Evolutionary conservation across 2,329 filamentous ascomycete genomes (phyloP), one percentile per base, ranked within the genome.

Genomic region (Aureobasidium melanogenum): DNA sequence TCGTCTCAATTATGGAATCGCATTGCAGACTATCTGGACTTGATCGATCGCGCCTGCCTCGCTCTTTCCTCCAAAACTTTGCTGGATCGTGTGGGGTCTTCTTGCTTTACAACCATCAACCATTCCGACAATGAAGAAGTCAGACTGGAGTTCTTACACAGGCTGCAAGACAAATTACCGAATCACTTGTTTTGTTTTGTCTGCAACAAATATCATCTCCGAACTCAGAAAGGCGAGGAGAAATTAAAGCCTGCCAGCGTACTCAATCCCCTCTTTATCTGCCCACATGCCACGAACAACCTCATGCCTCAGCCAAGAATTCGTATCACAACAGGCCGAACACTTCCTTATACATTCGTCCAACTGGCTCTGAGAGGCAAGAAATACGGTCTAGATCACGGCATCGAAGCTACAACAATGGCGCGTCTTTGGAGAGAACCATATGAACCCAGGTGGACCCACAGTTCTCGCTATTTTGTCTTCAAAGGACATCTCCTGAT

Each of bases 111-210:
- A 38, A 69, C 66, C 5, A 70, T 82, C 32, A 68, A 75, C 26
- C 60, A 68, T 9, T 75, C 79, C 3, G 69, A 76, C 7, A 80
- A 84, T 65, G 70, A 70, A 47, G 65, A 74, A 5, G 69, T 80
- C 62, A 79, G 78, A 55, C 72, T 78, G 48, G 71, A 77, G 4
- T 84, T 86, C 67, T 74, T 86, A 5, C 67, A 76, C 14, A 69
- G 71, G 2, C 74, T 85, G 67, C 82, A 86, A 63, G 68, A 71
- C 14, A 69, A 75, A 17, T 72, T 83, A 19, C 83, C 83, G 2
- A 73, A 77, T 38, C 81, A 85, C 66, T 75, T 86, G 7, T 76
- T 85, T 59, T 86, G 84, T 69, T 82, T 84, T 67, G 77, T 79
- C 5, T 86, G 84, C 67, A 77, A 72, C 15, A 74, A 71, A 60